Percentiles rank a stretch among this genome's conserved stretches.
Conservation (phyloP, 345 rosid genomes). For the Microcos paniculata region DNA sequence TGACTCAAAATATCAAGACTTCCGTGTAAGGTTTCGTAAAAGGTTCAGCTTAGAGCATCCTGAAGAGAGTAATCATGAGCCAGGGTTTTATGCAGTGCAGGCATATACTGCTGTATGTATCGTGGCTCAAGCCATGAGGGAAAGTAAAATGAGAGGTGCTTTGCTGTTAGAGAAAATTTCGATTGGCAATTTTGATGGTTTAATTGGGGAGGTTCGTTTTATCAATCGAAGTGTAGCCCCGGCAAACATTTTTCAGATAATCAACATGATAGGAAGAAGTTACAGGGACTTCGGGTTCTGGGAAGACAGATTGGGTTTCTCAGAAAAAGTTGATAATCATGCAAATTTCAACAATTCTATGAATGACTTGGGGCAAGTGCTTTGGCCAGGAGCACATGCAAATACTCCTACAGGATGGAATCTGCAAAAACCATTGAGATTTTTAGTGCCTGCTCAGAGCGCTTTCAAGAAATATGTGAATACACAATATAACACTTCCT, state of each 20-base stretch:
- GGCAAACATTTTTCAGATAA: slow-evolving; percentile 4
- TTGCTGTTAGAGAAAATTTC: background rate
- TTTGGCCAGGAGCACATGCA: slow-evolving; percentile 29
- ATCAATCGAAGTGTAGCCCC: slow-evolving; percentile 8
- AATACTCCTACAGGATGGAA: slow-evolving; percentile 28
- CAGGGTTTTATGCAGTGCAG: slow-evolving; percentile 21
- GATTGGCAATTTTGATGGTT: slow-evolving; percentile 13
- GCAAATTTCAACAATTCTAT: slow-evolving; percentile 1
- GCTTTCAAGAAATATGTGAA: background rate
- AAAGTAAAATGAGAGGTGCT: background rate
- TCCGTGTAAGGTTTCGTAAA: slow-evolving; percentile 8
- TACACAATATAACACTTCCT: background rate
- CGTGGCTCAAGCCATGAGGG: slow-evolving; percentile 14
- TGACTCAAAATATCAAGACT: background rate
- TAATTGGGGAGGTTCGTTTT: slow-evolving; percentile 20
- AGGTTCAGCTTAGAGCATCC: slow-evolving; percentile 15
- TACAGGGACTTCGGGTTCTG: slow-evolving; percentile 29
- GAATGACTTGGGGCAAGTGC: slow-evolving; percentile 17
- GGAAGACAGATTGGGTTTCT: slow-evolving; percentile 25
- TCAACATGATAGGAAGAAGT: slow-evolving; percentile 25
- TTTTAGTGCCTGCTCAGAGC: slow-evolving; percentile 23
- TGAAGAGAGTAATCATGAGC: slow-evolving; percentile 22
- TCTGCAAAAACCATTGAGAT: slow-evolving; percentile 6
- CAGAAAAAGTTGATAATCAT: background rate
- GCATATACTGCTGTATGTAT: slow-evolving; percentile 27